phyloP scores from a whole-genome alignment of 164 flowering plant genomes.

The Protea cynaroides region DNA sequence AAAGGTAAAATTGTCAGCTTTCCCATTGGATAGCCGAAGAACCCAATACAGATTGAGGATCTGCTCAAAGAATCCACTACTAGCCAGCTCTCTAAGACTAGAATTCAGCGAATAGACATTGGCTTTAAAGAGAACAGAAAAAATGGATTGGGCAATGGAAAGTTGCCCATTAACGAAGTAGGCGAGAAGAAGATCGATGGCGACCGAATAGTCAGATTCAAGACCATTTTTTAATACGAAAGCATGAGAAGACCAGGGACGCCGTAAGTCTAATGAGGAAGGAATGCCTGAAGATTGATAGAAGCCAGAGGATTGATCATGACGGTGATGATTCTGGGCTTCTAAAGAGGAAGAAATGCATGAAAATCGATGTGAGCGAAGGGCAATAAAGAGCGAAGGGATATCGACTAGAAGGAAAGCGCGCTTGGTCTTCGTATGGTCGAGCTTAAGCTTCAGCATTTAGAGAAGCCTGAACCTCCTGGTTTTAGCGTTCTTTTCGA shows the following conservation, averaged over 20 bases:
- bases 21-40: constrained; percentile 6
- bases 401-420: too few species aligned
- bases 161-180: neutral
- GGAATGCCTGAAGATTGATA: neutral
- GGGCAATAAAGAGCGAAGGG: too few species aligned
- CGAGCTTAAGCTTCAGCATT: too few species aligned
- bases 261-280: neutral
- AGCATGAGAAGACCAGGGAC: neutral
- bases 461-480: too few species aligned
- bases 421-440: too few species aligned
- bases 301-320: too few species aligned
- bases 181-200: constrained; percentile 7
- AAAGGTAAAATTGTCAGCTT: constrained; percentile 13
- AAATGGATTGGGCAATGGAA: constrained; percentile 7
- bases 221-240: constrained; percentile 7
- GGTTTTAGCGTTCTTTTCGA: too few species aligned
- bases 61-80: neutral
- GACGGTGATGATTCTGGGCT: too few species aligned
- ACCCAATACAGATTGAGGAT: constrained; percentile 12
- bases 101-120: constrained; percentile 5
- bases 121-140: constrained; percentile 3
- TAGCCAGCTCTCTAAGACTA: neutral
- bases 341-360: too few species aligned
- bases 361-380: too few species aligned
- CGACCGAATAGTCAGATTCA: neutral